These are phyloP conservation scores for Brassica balearica DNA, from an alignment of 441 rosid genomes.

Conservation along the genomic window DNA sequence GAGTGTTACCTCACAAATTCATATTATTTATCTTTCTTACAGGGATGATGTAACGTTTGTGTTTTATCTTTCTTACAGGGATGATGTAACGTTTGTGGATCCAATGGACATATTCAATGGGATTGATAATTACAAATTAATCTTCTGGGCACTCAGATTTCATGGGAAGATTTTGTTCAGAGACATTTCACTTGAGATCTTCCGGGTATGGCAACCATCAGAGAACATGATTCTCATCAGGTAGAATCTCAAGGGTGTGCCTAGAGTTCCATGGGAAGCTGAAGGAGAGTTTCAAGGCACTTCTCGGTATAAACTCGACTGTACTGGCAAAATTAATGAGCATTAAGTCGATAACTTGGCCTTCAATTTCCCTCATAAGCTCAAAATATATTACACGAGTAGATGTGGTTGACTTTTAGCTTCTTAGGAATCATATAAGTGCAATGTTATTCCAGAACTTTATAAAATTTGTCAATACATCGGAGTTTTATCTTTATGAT, in stretches of 20 bases:
- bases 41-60: no score
- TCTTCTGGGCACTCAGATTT: slow-evolving; percentile 91
- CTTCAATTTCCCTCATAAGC: slow-evolving; percentile 82
- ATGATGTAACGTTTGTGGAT: slow-evolving; percentile 82
- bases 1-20: no score
- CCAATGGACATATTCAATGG: slow-evolving; percentile 82
- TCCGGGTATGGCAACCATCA: slow-evolving; percentile 92
- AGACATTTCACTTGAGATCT: slow-evolving; percentile 80
- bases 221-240: slow-evolving; percentile 87
- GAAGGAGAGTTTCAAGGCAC: slow-evolving; percentile 89
- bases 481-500: slow-evolving; percentile 34
- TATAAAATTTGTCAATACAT: slow-evolving; percentile 38
- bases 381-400: slow-evolving; percentile 41
- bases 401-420: slow-evolving; percentile 24
- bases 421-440: slow-evolving; percentile 27
- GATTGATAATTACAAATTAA: slow-evolving; percentile 78
- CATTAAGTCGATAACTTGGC: slow-evolving; percentile 93
- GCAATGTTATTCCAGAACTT: slow-evolving; percentile 31
- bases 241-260: slow-evolving; percentile 90
- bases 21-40: no score
- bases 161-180: slow-evolving; percentile 86
- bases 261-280: slow-evolving; percentile 96
- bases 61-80: slow-evolving; percentile 51
- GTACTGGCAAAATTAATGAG: slow-evolving; percentile 83
- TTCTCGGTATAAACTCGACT: slow-evolving; percentile 85